Base-by-base conservation (phyloP, 805 yeast genomes). In the Cyberlindnera veronae region DNA sequence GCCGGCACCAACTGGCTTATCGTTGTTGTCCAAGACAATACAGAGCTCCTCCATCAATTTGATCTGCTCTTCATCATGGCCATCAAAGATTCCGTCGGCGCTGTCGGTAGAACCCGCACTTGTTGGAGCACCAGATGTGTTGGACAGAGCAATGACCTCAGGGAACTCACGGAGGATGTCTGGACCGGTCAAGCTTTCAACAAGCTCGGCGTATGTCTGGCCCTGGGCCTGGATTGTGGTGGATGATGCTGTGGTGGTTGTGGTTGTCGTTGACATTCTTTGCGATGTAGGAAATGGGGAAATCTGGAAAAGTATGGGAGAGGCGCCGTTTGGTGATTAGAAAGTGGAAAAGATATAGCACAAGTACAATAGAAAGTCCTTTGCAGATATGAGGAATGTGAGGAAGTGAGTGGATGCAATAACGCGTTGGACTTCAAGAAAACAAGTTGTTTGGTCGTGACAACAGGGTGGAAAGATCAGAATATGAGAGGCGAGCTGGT, bases 31-130 rank as follows among this genome's bases (percentile, higher is more conserved):
- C 48, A 90, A 69, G 2, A 91, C 96, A 45, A 93, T 89, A 65
- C 99, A 93, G 48, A 90, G 80, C 64, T 93, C 99, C 53, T 90
- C 95, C 99, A 93, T 93, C 46, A 93, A 71, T 57, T 79, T 77
- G 62, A 93, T 88, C 65, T 93, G 99, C 62, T 91, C 98, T 58
- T 81, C 84, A 62, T 93, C 96, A 51, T 90, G 93, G 6, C 96
- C 97, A 5, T 69, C 71, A 49, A 90, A 85, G n/a, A 86, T 66
- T 9, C 62, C 70, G 14, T 67, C 68, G 26, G 58, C 57, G 6
- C 53, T 59, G 18, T 53, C 55, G 14, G 59, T 54, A 16, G 49
- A 60, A 29, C 50, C 57, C 15, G 51, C 66, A 50, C 57, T 71
- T 30, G 62, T 67, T 54, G 58, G 68, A 19, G 79, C 71, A 29